Percentiles rank a stretch among this genome's conserved stretches.
Evolutionary conservation across 2,329 filamentous ascomycete species (phyloP).

Genomic region (Penicillium sclerotigenum): DNA sequence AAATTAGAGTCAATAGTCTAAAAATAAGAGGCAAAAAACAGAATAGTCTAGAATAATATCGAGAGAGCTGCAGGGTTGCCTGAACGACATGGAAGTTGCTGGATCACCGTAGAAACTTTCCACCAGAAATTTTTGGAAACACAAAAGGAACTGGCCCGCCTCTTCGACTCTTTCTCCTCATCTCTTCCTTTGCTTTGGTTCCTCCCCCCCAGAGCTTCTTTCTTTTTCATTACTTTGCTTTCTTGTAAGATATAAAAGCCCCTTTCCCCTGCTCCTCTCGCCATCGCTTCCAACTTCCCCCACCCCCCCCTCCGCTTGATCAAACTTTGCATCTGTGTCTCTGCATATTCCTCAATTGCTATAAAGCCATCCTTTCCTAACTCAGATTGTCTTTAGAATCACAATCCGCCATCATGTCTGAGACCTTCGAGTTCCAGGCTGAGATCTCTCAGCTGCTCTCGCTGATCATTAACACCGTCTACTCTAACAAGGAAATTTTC

Average conservation of each 20-base stretch:
- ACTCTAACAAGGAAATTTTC: slow-evolving; percentile 99
- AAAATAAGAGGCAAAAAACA: background rate
- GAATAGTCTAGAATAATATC: slow-evolving; percentile 20
- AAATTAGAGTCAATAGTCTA: background rate
- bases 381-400: slow-evolving; percentile 7
- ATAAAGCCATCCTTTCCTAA: background rate
- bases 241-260: slow-evolving; percentile 12
- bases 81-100: slow-evolving; percentile 37
- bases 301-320: slow-evolving; percentile 6
- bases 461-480: slow-evolving; percentile 99
- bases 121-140: slow-evolving; percentile 32
- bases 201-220: slow-evolving; percentile 21
- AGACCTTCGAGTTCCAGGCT: slow-evolving; percentile 99
- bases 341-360: background rate
- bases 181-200: slow-evolving; percentile 20
- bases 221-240: slow-evolving; percentile 14
- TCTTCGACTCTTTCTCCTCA: slow-evolving; percentile 14
- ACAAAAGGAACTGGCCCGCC: slow-evolving; percentile 28
- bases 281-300: slow-evolving; percentile 14
- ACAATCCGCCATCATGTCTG: slow-evolving; percentile 64
- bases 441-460: slow-evolving; percentile 99
- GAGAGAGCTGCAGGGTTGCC: slow-evolving; percentile 16
- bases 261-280: slow-evolving; percentile 9
- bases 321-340: slow-evolving; percentile 10
- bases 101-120: slow-evolving; percentile 40